These are phyloP conservation scores for Toxoplasma gondii DNA, from an alignment of 169 alveolate genomes.

Conservation along the genomic window DNA sequence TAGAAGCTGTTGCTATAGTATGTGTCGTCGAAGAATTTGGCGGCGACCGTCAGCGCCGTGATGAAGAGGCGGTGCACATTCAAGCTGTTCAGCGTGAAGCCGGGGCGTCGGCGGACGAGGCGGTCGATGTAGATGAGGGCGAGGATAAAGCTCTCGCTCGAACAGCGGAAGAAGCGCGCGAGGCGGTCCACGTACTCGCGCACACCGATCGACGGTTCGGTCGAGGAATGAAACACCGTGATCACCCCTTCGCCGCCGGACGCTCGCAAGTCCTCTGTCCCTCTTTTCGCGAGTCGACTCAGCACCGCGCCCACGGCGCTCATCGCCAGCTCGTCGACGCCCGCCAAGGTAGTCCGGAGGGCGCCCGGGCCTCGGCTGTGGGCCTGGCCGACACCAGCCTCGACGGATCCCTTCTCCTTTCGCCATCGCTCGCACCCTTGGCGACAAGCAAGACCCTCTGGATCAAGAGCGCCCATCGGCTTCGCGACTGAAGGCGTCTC, in stretches of 20 bases:
- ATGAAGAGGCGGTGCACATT: conserved; percentile 80
- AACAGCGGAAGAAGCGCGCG: conserved; percentile 4
- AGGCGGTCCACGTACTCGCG: neutral
- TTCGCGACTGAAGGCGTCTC: too few relatives aligned
- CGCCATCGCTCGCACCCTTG: too few relatives aligned
- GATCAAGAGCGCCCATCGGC: too few relatives aligned
- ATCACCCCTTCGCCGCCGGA: neutral
- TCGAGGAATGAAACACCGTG: neutral
- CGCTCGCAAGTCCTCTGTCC: neutral
- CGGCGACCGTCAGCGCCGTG: conserved; percentile 77
- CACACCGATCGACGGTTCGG: neutral
- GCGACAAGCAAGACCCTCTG: too few relatives aligned
- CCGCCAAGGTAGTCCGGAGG: neutral
- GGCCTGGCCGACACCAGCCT: too few relatives aligned
- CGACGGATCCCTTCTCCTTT: too few relatives aligned
- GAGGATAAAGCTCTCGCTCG: neutral
- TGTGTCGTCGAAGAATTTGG: conserved; percentile 82
- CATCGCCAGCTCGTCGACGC: neutral
- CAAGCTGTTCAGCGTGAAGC: conserved; percentile 67
- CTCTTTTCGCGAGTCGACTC: neutral
- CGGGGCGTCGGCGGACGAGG: neutral
- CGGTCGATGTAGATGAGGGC: conserved; percentile 23
- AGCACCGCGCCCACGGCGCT: neutral
- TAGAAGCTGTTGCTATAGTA: conserved; percentile 79
- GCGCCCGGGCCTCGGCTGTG: too few relatives aligned